phyloP scores from a whole-genome alignment of 2,329 filamentous ascomycete species.

The Leptosphaerulina australis region DNA sequence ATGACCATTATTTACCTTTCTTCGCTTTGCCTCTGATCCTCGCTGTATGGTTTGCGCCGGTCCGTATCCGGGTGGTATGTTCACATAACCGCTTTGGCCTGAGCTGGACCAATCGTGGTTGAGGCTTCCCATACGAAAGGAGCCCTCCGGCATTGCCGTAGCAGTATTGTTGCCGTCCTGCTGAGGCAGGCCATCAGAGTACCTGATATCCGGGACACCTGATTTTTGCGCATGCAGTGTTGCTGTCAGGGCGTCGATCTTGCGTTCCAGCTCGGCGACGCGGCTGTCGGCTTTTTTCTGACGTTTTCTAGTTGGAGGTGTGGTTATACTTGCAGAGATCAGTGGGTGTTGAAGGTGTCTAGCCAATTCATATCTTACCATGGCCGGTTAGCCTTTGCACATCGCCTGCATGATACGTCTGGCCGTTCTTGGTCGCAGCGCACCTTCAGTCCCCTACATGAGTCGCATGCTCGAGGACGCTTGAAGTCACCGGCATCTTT shows the following conservation, averaged over 20 bases:
- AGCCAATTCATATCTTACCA: conserved; percentile 66
- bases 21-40: conserved; percentile 41
- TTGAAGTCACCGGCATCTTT: conserved; percentile 50
- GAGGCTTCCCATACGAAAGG: conserved; percentile 35
- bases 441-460: conserved; percentile 53
- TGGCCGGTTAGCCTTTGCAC: conserved; percentile 76
- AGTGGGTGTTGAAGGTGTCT: background rate
- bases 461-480: conserved; percentile 56
- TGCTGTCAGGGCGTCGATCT: conserved; percentile 86
- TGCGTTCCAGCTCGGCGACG: conserved; percentile 88
- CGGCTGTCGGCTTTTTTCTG: conserved; percentile 92
- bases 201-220: conserved; percentile 26
- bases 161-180: conserved; percentile 21
- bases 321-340: conserved; percentile 51
- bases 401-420: conserved; percentile 67
- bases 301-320: conserved; percentile 74
- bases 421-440: conserved; percentile 79
- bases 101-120: conserved; percentile 40
- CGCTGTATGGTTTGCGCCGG: conserved; percentile 40
- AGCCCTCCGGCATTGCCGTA: conserved; percentile 29
- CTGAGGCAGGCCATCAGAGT: conserved; percentile 33
- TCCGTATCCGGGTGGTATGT: conserved; percentile 42
- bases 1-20: conserved; percentile 37
- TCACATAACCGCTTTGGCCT: conserved; percentile 24
- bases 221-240: conserved; percentile 67